Evolutionary conservation across 169 alveolate genomes (phyloP).

Genomic region (Miamiensis avidus): DNA sequence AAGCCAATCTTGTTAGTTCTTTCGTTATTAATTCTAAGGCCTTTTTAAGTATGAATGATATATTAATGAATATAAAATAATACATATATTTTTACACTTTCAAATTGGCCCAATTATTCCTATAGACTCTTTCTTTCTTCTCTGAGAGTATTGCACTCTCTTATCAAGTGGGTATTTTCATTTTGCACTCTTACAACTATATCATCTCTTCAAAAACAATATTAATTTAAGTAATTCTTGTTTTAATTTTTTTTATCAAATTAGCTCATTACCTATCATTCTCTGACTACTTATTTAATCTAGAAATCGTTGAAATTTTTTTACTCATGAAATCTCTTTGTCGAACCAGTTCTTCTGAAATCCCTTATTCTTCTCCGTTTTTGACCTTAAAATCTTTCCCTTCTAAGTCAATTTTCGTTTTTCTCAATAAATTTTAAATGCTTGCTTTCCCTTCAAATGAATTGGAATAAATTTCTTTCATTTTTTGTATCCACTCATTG

Average conservation of each 20-base stretch:
- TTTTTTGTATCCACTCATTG: slow-evolving; percentile 13
- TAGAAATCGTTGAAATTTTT: slow-evolving; percentile 45
- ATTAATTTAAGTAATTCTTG: too few species aligned
- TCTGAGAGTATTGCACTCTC: slow-evolving; percentile 36
- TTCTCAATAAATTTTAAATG: slow-evolving; percentile 7
- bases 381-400: slow-evolving; percentile 1
- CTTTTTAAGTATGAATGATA: neutral
- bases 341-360: slow-evolving; percentile 36
- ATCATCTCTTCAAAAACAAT: slow-evolving; percentile 18
- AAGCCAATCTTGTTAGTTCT: neutral
- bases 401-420: slow-evolving; percentile 12
- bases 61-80: too few species aligned
- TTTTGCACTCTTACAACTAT: slow-evolving; percentile 36
- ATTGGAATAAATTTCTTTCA: slow-evolving; percentile 17
- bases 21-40: neutral
- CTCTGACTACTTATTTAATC: slow-evolving; percentile 27
- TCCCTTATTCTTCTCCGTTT: slow-evolving; percentile 22
- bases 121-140: slow-evolving; percentile 27
- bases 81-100: neutral
- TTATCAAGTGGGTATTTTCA: slow-evolving; percentile 38
- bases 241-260: too few species aligned
- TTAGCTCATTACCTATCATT: neutral
- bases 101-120: slow-evolving; percentile 9
- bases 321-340: slow-evolving; percentile 47
- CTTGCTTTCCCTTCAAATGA: slow-evolving; percentile 5